Evolutionary conservation across 495 filamentous ascomycete species (phyloP), one percentile per base, ranked within the genome.

Genomic region (Entonaema liquescens): DNA sequence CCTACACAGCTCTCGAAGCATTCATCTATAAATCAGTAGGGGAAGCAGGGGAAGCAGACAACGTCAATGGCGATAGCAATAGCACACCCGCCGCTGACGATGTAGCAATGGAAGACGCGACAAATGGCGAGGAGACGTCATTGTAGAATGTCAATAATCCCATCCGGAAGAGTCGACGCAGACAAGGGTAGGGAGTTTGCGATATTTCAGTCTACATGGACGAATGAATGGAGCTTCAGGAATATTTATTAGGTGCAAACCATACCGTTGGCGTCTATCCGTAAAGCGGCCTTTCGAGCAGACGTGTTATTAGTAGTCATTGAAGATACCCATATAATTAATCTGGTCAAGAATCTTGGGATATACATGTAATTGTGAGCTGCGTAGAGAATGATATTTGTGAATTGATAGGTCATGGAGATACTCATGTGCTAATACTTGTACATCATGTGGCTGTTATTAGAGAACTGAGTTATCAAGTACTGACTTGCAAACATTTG

Each of bases 1-100:
- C 92, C 0, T 92, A 79, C 23, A 69, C 66, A 36, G 35, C 40
- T 7, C 57, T 74, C 33, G 66, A 71, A 59, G 44, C 58, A n/a
- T 72, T 65, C 52, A 59, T 74, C 8, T 70, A 63, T 28, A 58
- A 52, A 13, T 2, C 23, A n/a, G n/a, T n/a, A n/a, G n/a, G n/a
- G 2, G 49, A 29, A 21, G 28, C 26, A 19, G 56, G n/a, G n/a
- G n/a, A 59, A 28, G 19, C 44, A 15, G 62, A 66, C 26, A 66
- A 29, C 13, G 25, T 44, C 25, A 42, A 44, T 13, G 56, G 56
- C 25, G 19, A 42, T 12, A 5, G 36, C 7, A 59, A 23, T 8
- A 9, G n/a, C 5, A 1, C 25, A 11, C 8, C 36, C 15, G 29
- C 56, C 5, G n/a, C 36, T 5, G 56, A 59, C 7, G 56, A 59